A percentile compares a stretch with the other conserved stretches of the same genome.
Evolutionary conservation across 202 grass and related monocot genomes (phyloP).

Genomic region (Miscanthus sacchariflorus): DNA sequence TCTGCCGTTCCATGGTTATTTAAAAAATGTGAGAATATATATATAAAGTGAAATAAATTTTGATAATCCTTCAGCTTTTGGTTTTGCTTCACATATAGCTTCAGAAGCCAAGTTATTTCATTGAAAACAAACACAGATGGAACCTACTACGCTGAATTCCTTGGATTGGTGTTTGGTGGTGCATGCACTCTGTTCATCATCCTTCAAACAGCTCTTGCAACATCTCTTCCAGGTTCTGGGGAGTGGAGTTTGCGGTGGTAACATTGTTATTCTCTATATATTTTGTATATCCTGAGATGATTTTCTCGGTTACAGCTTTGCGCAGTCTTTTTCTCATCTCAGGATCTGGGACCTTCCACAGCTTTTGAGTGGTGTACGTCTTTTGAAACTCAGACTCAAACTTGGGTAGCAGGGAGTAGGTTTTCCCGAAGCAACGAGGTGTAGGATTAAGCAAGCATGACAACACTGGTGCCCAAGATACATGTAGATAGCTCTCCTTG

Average conservation of each 20-base stretch:
- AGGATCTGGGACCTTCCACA: not conserved
- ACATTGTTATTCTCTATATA: not conserved
- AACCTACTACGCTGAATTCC: too few species aligned
- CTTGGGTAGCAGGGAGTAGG: not conserved
- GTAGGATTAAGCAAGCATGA: not conserved
- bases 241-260: not conserved
- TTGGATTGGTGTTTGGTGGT: not conserved
- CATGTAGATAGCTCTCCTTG: too few species aligned
- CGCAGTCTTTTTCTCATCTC: too few species aligned
- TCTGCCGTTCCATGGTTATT: too few species aligned
- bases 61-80: too few species aligned
- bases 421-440: not conserved
- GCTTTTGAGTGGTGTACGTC: not conserved
- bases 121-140: too few species aligned
- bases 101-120: too few species aligned
- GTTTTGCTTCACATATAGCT: too few species aligned
- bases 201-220: constrained; percentile 20
- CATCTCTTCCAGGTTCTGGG: not conserved
- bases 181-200: not conserved
- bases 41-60: too few species aligned
- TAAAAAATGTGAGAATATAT: too few species aligned
- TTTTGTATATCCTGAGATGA: not conserved
- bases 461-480: too few species aligned
- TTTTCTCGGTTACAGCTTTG: too few species aligned
- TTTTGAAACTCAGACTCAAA: not conserved